Conservation (phyloP, 345 rosid genomes). For the Aquilaria malaccensis region DNA sequence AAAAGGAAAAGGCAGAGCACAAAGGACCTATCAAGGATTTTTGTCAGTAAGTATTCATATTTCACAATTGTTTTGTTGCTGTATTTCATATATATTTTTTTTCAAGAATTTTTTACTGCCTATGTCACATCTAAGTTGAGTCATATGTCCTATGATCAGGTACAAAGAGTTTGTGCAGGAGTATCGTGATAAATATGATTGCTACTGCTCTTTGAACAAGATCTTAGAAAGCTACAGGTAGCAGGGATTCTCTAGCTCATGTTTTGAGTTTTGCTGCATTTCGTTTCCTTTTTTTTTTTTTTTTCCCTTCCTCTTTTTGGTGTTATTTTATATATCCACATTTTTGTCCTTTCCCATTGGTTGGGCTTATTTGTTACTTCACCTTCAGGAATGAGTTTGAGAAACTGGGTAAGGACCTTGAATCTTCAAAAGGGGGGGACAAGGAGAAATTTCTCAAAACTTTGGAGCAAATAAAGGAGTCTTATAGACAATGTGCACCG, state of each 20-base stretch:
- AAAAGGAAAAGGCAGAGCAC: constrained; percentile 70
- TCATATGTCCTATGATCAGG: constrained; percentile 32
- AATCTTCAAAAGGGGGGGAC: constrained; percentile 61
- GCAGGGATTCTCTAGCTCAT: constrained; percentile 4
- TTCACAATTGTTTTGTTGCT: constrained; percentile 5
- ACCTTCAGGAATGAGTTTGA: constrained; percentile 54
- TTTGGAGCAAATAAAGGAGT: constrained; percentile 51
- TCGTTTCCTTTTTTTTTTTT: not conserved
- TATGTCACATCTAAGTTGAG: constrained; percentile 8
- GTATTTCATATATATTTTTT: not conserved
- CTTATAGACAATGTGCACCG: constrained; percentile 56
- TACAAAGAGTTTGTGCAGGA: constrained; percentile 75
- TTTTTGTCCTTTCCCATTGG: not conserved
- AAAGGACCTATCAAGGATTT: constrained; percentile 71
- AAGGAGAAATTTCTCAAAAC: constrained; percentile 51
- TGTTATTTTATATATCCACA: not conserved
- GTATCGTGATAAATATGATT: constrained; percentile 65
- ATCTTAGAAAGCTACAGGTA: constrained; percentile 77
- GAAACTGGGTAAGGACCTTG: constrained; percentile 73
- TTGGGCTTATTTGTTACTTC: no score
- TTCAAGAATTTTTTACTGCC: not conserved
- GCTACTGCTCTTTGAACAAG: constrained; percentile 69
- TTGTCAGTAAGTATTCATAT: constrained; percentile 57
- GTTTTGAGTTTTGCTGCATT: not conserved
- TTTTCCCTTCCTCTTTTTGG: not conserved